Conservation (phyloP, 345 rosid species). For the Aethionema arabicum region DNA sequence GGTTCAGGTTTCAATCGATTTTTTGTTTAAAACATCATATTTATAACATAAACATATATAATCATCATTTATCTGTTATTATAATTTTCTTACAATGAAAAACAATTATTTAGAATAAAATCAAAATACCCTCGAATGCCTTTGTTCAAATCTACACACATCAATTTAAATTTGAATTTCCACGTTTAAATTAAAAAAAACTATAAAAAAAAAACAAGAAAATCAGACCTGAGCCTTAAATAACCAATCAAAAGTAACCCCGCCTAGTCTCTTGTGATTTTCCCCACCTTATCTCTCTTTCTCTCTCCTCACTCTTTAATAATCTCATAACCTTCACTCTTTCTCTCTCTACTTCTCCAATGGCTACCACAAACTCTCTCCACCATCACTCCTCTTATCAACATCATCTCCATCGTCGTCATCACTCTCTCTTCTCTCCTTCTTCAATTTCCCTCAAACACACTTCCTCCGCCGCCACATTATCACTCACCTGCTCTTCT, state of each 20-base stretch:
- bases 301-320: slow-evolving; percentile 36
- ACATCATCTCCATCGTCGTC: slow-evolving; percentile 32
- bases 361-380: slow-evolving; percentile 43
- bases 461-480: slow-evolving; percentile 37
- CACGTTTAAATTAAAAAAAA: background rate
- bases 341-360: slow-evolving; percentile 34
- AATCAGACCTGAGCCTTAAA: slow-evolving; percentile 57
- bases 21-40: too few relatives aligned
- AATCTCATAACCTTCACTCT: slow-evolving; percentile 39
- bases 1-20: too few relatives aligned
- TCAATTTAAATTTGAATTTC: too few relatives aligned
- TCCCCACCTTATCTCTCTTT: slow-evolving; percentile 29
- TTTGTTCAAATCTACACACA: too few relatives aligned
- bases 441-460: slow-evolving; percentile 43
- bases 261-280: slow-evolving; percentile 41
- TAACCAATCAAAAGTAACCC: slow-evolving; percentile 63
- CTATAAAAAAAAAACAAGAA: slow-evolving; percentile 24
- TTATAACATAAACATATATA: too few relatives aligned
- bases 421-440: slow-evolving; percentile 37
- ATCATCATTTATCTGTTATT: too few relatives aligned
- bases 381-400: slow-evolving; percentile 32
- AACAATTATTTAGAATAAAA: too few relatives aligned
- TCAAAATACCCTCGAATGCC: too few relatives aligned
- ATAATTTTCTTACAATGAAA: too few relatives aligned
- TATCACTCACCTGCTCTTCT: slow-evolving; percentile 36